phyloP scores from a whole-genome alignment of 164 flowering plant species.

The Vitis amurensis region DNA sequence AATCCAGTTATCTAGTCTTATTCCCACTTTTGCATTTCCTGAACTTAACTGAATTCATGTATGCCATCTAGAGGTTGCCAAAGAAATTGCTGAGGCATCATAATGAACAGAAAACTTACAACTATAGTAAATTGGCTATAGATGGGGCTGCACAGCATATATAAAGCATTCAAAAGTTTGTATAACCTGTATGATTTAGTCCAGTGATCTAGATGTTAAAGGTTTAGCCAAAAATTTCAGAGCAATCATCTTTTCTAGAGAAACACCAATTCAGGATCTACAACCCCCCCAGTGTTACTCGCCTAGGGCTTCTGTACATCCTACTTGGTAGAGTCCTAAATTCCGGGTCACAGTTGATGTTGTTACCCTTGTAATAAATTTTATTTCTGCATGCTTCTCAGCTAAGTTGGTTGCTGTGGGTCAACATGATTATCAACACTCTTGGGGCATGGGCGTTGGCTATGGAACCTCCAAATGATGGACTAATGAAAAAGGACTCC shows the following conservation, averaged over 20 bases:
- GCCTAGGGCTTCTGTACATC: too few relatives aligned
- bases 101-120: slow-evolving; percentile 74
- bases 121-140: slow-evolving; percentile 76
- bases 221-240: too few relatives aligned
- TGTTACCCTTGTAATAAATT: slow-evolving; percentile 69
- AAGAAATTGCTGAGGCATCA: slow-evolving; percentile 83
- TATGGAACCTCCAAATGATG: slow-evolving; percentile 81
- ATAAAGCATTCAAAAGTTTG: slow-evolving; percentile 83
- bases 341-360: slow-evolving; percentile 56
- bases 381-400: slow-evolving; percentile 67
- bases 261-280: too few relatives aligned
- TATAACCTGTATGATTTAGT: slow-evolving; percentile 17
- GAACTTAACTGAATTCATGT: not conserved
- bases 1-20: too few relatives aligned
- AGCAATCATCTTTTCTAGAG: too few relatives aligned
- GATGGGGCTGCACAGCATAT: slow-evolving; percentile 84
- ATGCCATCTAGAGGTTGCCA: slow-evolving; percentile 63
- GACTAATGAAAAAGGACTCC: slow-evolving; percentile 65
- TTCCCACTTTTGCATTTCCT: too few relatives aligned
- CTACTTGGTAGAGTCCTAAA: too few relatives aligned
- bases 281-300: too few relatives aligned
- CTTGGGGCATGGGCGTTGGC: slow-evolving; percentile 85
- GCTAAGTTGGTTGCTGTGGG: slow-evolving; percentile 75
- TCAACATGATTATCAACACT: slow-evolving; percentile 89
- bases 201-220: too few relatives aligned